phyloP scores from a whole-genome alignment of 2,329 filamentous ascomycete genomes.

The Aspergillus alliaceus region DNA sequence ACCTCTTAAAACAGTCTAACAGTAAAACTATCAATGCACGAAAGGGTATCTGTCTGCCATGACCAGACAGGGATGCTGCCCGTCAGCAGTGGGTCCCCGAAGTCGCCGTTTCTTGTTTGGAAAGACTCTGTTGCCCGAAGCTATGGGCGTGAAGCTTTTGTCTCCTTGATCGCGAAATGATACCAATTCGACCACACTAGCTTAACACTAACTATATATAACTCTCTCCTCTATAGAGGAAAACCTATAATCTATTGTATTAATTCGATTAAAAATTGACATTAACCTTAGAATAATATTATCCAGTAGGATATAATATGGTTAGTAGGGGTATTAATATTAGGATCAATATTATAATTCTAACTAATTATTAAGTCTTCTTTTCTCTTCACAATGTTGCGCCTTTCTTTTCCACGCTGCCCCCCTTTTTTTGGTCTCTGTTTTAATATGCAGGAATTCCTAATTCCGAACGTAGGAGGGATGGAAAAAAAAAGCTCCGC shows the following conservation, averaged over 20 bases:
- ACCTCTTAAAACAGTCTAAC: background rate
- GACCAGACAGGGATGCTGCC: background rate
- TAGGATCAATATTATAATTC: background rate
- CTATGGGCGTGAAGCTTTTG: constrained; percentile 2
- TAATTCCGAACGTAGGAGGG: background rate
- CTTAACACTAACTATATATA: constrained; percentile 3
- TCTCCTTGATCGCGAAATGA: constrained; percentile 8
- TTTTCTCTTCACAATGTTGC: background rate
- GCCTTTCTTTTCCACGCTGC: background rate
- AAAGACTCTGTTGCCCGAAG: background rate
- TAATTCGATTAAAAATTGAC: background rate
- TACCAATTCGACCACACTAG: constrained; percentile 2
- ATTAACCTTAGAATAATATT: background rate
- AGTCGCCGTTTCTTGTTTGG: constrained; percentile 4
- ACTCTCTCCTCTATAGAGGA: background rate
- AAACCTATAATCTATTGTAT: constrained; percentile 1
- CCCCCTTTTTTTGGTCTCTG: background rate
- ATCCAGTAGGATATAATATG: background rate
- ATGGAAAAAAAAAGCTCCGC: background rate
- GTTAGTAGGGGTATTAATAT: background rate
- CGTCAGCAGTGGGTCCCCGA: constrained; percentile 3
- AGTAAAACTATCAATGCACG: constrained; percentile 11
- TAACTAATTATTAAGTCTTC: background rate
- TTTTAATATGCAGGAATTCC: background rate
- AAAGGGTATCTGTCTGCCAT: constrained; percentile 15